These are phyloP conservation scores for Suillus paluster DNA, from an alignment of 768 basidiomycete genomes.

Conservation along the genomic window DNA sequence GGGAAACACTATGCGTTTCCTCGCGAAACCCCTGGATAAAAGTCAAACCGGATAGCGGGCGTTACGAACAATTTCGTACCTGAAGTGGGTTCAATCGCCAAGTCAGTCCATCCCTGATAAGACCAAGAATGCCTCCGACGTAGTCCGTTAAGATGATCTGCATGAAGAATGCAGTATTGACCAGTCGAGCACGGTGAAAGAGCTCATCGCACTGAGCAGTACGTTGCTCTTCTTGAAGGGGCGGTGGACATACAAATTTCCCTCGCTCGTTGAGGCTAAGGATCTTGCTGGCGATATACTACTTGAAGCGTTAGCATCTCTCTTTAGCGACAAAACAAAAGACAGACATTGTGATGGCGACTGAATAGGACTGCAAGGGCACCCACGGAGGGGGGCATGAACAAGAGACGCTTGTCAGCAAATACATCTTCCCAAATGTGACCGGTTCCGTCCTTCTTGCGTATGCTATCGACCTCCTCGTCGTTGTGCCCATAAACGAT, in stretches of 20 bases:
- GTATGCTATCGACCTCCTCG: slow-evolving; percentile 49
- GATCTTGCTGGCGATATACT: slow-evolving; percentile 75
- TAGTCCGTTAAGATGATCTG: slow-evolving; percentile 74
- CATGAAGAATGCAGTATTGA: slow-evolving; percentile 76
- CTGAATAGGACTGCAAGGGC: slow-evolving; percentile 71
- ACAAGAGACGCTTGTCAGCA: slow-evolving; percentile 63
- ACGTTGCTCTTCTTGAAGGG: slow-evolving; percentile 22
- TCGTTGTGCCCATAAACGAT: slow-evolving; percentile 71
- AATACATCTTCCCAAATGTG: slow-evolving; percentile 71
- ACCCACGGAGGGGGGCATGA: slow-evolving; percentile 74
- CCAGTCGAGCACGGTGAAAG: slow-evolving; percentile 71
- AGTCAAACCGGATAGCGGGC: not conserved
- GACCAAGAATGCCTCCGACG: slow-evolving; percentile 73
- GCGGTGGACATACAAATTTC: slow-evolving; percentile 39
- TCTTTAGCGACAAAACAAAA: slow-evolving; percentile 3
- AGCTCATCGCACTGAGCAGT: slow-evolving; percentile 74
- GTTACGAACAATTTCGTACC: slow-evolving; percentile 36
- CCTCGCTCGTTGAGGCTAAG: slow-evolving; percentile 69
- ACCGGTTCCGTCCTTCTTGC: slow-evolving; percentile 69
- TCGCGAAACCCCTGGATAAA: slow-evolving; percentile 52
- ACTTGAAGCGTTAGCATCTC: slow-evolving; percentile 13
- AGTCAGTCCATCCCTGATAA: slow-evolving; percentile 60
- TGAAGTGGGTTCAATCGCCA: slow-evolving; percentile 76
- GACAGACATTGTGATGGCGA: slow-evolving; percentile 74
- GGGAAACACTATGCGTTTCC: slow-evolving; percentile 52